Evolutionary conservation across 2,329 filamentous ascomycete genomes (phyloP), one percentile per base, ranked within the genome.

Genomic region (Ophiostoma sp.): DNA sequence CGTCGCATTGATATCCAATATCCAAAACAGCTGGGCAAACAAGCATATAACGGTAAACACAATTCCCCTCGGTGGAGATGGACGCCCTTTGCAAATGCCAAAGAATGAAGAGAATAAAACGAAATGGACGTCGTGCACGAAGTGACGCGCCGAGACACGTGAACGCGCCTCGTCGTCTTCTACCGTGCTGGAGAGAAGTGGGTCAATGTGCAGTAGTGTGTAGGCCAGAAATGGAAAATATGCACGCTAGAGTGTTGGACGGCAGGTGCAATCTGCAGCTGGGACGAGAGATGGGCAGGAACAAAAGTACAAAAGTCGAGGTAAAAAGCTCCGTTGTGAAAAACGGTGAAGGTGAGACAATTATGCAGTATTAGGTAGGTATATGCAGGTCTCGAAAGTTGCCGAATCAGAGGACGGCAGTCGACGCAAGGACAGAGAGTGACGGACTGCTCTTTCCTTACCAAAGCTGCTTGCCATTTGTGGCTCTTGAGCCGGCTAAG

Each of bases 61-160:
- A 17, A 62, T 33, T 62, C 57, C 57, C 57, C 27, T 62, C 57
- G 57, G 60, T 64, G 33, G 33, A 65, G 62, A 64, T 20, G 11
- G 17, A 8, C 20, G n/a, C 44, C 44, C 17, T 48, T 48, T 48
- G 44, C 20, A 48, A 48, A n/a, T 48, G 44, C 44, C 17, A 48
- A 20, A 48, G 44, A 48, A 48, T 48, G 17, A n/a, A 48, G 20
- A 35, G 33, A 64, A 35, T 17, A 33, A 33, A 62, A 31, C 57
- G 4, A 62, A 31, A 27, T 27, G 31, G 23, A 64, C 39, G 60
- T 36, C 33, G 33, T 64, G 31, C 60, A 64, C 60, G 60, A 23
- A 39, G 35, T 44, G 68, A 72, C 72, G 73, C 73, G 73, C 73
- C 72, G 64, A 68, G 48, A 74, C 73, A 74, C 73, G 73, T 74